These are phyloP conservation scores for Dendryphion nanum DNA, from an alignment of 2,329 filamentous ascomycete species.

Conservation along the genomic window DNA sequence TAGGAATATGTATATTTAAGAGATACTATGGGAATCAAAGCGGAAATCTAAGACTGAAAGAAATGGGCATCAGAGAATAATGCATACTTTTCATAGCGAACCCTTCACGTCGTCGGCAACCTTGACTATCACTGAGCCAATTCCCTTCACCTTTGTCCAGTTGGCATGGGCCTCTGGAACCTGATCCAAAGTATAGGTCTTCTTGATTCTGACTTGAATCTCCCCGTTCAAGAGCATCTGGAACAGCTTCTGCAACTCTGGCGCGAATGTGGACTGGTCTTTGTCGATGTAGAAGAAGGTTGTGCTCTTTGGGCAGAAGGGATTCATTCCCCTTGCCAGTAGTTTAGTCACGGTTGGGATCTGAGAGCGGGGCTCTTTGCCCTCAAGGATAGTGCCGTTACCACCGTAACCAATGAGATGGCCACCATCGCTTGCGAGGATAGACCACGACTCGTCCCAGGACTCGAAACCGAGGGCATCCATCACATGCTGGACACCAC, in stretches of 20 bases:
- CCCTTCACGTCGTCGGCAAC: no score
- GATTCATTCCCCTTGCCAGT: constrained; percentile 20
- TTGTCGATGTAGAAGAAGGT: constrained; percentile 27
- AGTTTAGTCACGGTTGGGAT: constrained; percentile 18
- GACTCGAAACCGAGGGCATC: constrained; percentile 53
- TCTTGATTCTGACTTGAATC: constrained; percentile 27
- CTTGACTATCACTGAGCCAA: constrained; percentile 25
- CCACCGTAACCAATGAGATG: constrained; percentile 31
- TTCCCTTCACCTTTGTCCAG: constrained; percentile 22
- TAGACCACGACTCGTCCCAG: constrained; percentile 51
- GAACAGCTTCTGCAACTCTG: constrained; percentile 21
- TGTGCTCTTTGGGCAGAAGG: constrained; percentile 23
- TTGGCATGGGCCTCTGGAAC: constrained; percentile 26
- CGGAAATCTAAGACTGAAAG: no score
- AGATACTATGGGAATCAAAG: no score
- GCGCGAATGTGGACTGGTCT: constrained; percentile 23
- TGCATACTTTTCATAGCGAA: no score
- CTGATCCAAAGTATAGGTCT: constrained; percentile 23
- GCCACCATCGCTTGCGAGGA: constrained; percentile 42
- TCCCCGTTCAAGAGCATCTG: constrained; percentile 15
- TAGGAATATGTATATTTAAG: no score
- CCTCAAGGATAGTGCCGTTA: constrained; percentile 22
- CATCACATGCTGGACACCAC: constrained; percentile 50
- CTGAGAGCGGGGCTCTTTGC: constrained; percentile 15
- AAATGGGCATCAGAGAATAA: no score